phyloP scores from a whole-genome alignment of 1,139 yeast species.

The Blastobotrys petasosporus region DNA sequence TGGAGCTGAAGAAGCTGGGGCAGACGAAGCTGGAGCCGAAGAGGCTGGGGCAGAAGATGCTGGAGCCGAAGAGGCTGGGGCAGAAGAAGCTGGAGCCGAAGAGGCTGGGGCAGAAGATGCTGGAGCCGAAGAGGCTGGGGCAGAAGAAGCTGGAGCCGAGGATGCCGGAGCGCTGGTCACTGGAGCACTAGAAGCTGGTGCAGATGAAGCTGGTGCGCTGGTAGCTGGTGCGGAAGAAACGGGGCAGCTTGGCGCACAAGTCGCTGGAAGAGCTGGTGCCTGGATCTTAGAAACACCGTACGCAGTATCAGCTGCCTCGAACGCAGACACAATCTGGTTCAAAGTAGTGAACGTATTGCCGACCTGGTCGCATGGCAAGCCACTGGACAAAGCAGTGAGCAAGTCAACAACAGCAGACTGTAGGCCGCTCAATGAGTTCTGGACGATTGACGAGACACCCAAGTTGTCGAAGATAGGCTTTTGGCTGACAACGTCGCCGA shows the following conservation, averaged over 20 bases:
- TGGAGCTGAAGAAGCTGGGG: too few species aligned
- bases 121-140: conserved; percentile 10
- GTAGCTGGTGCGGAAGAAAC: conserved; percentile 8
- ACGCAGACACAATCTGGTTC: conserved; percentile 2
- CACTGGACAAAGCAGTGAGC: conserved; percentile 4
- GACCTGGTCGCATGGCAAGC: conserved; percentile 5
- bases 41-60: too few species aligned
- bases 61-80: conserved; percentile 4
- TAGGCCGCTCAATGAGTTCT: background rate
- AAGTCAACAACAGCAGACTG: conserved; percentile 5
- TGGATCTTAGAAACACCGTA: background rate
- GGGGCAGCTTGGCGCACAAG: conserved; percentile 5
- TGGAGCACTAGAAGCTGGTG: conserved; percentile 3
- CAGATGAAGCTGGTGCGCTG: conserved; percentile 7
- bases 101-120: conserved; percentile 3
- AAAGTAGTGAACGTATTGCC: conserved; percentile 6
- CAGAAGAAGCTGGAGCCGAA: background rate
- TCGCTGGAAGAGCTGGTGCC: conserved; percentile 8
- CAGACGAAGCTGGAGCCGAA: too few species aligned
- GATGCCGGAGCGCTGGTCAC: conserved; percentile 3
- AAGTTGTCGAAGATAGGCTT: conserved; percentile 2
- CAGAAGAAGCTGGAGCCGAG: conserved; percentile 8
- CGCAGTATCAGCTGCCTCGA: conserved; percentile 5
- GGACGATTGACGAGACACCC: background rate
- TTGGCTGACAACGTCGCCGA: conserved; percentile 2